Conservation (phyloP, 441 rosid species). For the Croton laevigatus region DNA sequence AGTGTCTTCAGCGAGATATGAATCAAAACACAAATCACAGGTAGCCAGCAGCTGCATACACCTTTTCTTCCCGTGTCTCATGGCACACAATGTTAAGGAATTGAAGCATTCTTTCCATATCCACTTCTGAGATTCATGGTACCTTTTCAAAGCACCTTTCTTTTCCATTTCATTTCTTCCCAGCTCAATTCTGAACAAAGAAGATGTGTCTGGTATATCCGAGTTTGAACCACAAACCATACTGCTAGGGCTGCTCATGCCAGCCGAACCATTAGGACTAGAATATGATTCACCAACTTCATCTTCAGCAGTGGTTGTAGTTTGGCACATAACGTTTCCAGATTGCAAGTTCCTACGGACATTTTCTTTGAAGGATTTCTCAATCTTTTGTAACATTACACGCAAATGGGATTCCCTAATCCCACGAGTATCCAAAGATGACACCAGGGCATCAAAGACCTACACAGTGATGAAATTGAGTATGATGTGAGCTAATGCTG, state of each 20-base stretch:
- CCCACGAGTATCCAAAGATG: conserved; percentile 89
- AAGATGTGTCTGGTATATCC: conserved; percentile 46
- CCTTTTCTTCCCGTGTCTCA: conserved; percentile 64
- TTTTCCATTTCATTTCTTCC: conserved; percentile 70
- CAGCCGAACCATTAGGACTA: conserved; percentile 35
- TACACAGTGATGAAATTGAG: conserved; percentile 26
- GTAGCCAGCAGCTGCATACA: conserved; percentile 51
- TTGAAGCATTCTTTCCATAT: conserved; percentile 72
- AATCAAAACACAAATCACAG: conserved; percentile 62
- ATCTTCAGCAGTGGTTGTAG: conserved; percentile 35
- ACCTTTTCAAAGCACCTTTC: conserved; percentile 61
- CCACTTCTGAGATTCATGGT: conserved; percentile 81
- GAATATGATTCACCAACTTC: conserved; percentile 40
- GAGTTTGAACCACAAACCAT: conserved; percentile 52
- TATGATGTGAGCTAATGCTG: conserved; percentile 14
- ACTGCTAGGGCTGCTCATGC: conserved; percentile 59
- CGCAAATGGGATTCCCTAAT: conserved; percentile 89
- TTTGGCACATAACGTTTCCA: conserved; percentile 27
- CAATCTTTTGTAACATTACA: conserved; percentile 85
- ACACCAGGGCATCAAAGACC: conserved; percentile 82
- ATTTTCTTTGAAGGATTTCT: conserved; percentile 73
- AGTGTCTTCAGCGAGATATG: conserved; percentile 44
- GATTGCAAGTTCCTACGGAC: conserved; percentile 36
- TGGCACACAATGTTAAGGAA: conserved; percentile 51
- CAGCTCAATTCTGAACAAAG: conserved; percentile 70